phyloP scores from a whole-genome alignment of 2,329 filamentous ascomycete genomes.

The Fusarium anguioides region DNA sequence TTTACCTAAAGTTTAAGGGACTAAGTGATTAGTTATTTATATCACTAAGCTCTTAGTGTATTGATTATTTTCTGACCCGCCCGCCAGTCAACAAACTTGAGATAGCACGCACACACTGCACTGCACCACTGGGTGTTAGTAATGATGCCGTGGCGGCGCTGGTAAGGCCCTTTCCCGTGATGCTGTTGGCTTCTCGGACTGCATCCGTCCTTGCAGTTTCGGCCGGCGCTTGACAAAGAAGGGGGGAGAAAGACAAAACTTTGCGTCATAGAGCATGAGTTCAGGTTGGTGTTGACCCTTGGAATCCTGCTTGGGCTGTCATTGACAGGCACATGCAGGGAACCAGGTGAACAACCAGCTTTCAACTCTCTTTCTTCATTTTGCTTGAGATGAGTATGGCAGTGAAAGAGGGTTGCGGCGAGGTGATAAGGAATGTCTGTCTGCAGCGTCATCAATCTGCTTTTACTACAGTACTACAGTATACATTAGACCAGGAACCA shows the following conservation, averaged over 20 bases:
- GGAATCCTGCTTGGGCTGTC: constrained; percentile 34
- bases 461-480: no score
- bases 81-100: no score
- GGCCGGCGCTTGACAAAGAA: constrained; percentile 18
- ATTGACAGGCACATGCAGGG: constrained; percentile 9
- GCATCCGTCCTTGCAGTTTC: constrained; percentile 27
- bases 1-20: no score
- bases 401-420: constrained; percentile 21
- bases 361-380: not conserved
- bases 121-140: constrained; percentile 15
- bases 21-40: no score
- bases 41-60: no score
- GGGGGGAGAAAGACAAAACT: constrained; percentile 10
- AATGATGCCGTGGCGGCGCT: constrained; percentile 42
- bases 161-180: constrained; percentile 6
- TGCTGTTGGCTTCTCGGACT: constrained; percentile 18
- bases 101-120: not conserved
- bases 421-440: constrained; percentile 33
- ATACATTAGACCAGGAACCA: constrained; percentile 11
- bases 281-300: constrained; percentile 31
- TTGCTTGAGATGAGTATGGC: not conserved
- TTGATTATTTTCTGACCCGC: no score
- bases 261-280: constrained; percentile 42
- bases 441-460: constrained; percentile 35
- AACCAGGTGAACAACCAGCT: constrained; percentile 2